These are phyloP conservation scores for Madurella mycetomatis DNA, from an alignment of 2,329 filamentous ascomycete species.

Conservation along the genomic window DNA sequence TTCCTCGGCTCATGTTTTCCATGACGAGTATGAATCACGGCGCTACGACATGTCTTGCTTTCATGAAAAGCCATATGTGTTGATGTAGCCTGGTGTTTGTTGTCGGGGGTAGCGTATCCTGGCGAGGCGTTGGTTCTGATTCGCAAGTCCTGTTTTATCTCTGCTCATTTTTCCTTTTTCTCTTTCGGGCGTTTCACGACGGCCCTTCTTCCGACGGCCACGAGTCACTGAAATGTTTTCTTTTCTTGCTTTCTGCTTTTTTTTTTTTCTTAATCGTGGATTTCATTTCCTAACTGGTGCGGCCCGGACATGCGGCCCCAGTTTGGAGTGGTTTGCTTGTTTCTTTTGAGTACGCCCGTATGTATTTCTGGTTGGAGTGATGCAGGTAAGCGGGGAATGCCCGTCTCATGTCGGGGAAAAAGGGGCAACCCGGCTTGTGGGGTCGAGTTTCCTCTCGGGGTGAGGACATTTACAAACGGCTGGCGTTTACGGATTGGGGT, in stretches of 20 bases:
- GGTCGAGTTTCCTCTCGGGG: not conserved
- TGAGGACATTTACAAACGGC: not conserved
- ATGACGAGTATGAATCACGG: slow-evolving; percentile 28
- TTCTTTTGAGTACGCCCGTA: slow-evolving; percentile 4
- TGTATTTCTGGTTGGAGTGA: slow-evolving; percentile 3
- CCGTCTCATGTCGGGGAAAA: not conserved
- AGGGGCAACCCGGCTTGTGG: not conserved
- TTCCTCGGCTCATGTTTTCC: not conserved
- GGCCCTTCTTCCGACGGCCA: not conserved
- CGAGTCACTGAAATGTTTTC: not conserved
- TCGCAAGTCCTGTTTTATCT: not conserved
- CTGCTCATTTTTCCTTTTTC: not conserved
- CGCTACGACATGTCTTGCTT: slow-evolving; percentile 14
- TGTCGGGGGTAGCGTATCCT: not conserved
- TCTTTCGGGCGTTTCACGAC: not conserved
- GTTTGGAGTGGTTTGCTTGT: not conserved
- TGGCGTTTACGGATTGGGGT: not conserved
- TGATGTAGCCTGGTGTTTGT: slow-evolving; percentile 8
- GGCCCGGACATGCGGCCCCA: slow-evolving; percentile 10
- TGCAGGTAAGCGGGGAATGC: not conserved
- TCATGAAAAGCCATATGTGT: slow-evolving; percentile 8
- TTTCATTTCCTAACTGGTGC: slow-evolving; percentile 12
- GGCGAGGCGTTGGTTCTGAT: slow-evolving; percentile 9
- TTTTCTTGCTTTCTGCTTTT: too few species aligned
- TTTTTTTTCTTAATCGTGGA: slow-evolving; percentile 10